Conservation (phyloP, 2,329 filamentous ascomycete species). For the Fragosphaeria purpurea region DNA sequence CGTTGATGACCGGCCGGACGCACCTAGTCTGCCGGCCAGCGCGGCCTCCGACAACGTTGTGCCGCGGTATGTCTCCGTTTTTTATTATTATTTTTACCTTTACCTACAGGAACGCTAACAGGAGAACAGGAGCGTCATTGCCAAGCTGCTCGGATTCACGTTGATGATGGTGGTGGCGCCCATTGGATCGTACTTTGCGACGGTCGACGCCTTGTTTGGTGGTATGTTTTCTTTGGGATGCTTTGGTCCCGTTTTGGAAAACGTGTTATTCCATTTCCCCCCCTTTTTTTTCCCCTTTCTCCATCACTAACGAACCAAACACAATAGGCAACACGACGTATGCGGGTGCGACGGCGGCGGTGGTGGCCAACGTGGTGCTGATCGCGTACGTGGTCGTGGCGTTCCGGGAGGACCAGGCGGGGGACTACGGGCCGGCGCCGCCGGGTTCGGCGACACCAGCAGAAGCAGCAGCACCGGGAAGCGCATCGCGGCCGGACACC, state of each 20-base stretch:
- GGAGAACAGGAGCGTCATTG: constrained; percentile 60
- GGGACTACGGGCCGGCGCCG: constrained; percentile 24
- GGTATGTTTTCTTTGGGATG: constrained; percentile 39
- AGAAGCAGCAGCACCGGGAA: too few species aligned
- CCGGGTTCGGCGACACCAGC: too few species aligned
- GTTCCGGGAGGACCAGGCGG: constrained; percentile 69
- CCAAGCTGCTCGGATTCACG: constrained; percentile 84
- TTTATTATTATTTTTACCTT: constrained; percentile 1
- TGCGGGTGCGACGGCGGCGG: constrained; percentile 72
- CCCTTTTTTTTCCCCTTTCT: not conserved
- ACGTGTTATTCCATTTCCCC: not conserved
- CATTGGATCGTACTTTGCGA: constrained; percentile 80
- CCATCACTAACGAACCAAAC: not conserved
- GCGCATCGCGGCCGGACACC: too few species aligned
- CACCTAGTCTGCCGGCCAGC: constrained; percentile 32
- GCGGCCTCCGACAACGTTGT: constrained; percentile 57
- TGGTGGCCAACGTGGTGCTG: constrained; percentile 85
- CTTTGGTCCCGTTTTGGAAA: not conserved
- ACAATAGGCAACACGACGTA: constrained; percentile 72
- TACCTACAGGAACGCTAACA: too few species aligned
- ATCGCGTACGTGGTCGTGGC: constrained; percentile 87
- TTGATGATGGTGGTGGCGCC: constrained; percentile 82
- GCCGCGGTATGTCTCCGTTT: constrained; percentile 19
- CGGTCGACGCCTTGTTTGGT: constrained; percentile 64
- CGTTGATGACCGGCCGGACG: constrained; percentile 34